These are phyloP conservation scores for Scutellaria barbata DNA, from an alignment of 257 asterid genomes.

Conservation along the genomic window DNA sequence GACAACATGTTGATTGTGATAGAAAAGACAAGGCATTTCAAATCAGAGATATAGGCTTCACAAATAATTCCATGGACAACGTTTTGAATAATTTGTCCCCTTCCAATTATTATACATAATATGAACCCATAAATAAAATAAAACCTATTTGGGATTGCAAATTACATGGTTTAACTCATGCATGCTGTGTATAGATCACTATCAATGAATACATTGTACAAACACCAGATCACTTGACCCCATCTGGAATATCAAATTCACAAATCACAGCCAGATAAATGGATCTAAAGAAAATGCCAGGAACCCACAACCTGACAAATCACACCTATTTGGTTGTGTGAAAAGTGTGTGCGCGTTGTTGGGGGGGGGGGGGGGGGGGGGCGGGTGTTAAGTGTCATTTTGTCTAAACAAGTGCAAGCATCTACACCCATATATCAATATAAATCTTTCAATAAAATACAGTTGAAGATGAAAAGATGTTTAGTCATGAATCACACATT, in stretches of 20 bases:
- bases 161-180: too few relatives aligned
- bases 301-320: conserved; percentile 1
- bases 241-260: background rate
- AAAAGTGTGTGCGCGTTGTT: background rate
- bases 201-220: too few relatives aligned
- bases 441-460: background rate
- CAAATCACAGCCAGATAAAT: conserved; percentile 16
- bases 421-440: background rate
- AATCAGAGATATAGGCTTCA: too few relatives aligned
- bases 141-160: too few relatives aligned
- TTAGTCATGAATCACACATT: background rate
- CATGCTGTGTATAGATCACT: too few relatives aligned
- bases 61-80: background rate
- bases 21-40: too few relatives aligned
- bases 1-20: too few relatives aligned
- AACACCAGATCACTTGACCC: too few relatives aligned
- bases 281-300: conserved; percentile 16
- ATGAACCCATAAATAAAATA: too few relatives aligned
- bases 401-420: background rate
- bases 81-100: background rate
- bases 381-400: background rate
- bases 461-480: conserved; percentile 1
- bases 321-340: conserved; percentile 4
- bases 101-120: background rate
- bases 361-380: background rate